phyloP scores from a whole-genome alignment of 1,284 basidiomycete species.

The Sporisorium reilianum region DNA sequence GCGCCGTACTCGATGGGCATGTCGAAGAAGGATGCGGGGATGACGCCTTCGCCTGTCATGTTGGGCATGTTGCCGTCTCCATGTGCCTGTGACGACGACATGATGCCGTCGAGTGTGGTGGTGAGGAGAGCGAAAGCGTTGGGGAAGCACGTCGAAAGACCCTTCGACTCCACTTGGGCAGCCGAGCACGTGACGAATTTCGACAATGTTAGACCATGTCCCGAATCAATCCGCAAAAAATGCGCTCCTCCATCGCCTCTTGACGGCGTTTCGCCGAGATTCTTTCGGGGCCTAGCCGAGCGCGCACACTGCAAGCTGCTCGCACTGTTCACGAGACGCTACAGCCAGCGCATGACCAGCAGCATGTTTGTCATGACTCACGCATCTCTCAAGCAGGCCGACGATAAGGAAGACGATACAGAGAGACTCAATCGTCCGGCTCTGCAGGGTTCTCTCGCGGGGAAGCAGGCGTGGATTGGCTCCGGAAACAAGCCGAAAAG shows the following conservation, averaged over 20 bases:
- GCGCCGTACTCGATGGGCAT: conserved; percentile 41
- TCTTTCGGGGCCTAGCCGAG: conserved; percentile 5
- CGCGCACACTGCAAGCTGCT: not conserved
- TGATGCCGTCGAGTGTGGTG: conserved; percentile 5
- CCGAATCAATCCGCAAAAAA: not conserved
- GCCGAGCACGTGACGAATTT: not conserved
- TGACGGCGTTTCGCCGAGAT: conserved; percentile 5
- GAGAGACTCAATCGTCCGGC: not conserved
- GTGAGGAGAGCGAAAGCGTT: not conserved
- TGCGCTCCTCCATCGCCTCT: not conserved
- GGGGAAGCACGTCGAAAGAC: not conserved
- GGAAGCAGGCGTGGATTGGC: conserved; percentile 1
- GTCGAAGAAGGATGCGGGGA: conserved; percentile 48
- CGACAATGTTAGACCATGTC: not conserved
- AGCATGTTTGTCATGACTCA: not conserved
- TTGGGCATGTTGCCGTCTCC: conserved; percentile 12
- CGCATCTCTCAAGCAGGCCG: not conserved
- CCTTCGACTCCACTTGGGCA: conserved; percentile 12
- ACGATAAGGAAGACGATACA: no score
- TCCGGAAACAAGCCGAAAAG: conserved; percentile 31
- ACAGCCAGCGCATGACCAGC: not conserved
- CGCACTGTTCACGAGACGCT: not conserved
- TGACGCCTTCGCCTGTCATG: conserved; percentile 26
- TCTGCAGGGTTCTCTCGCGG: not conserved
- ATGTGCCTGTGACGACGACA: conserved; percentile 25